A percentile compares a stretch with the other conserved stretches of the same genome.
Conservation (phyloP, 768 basidiomycete genomes). For the Suillus lakei region DNA sequence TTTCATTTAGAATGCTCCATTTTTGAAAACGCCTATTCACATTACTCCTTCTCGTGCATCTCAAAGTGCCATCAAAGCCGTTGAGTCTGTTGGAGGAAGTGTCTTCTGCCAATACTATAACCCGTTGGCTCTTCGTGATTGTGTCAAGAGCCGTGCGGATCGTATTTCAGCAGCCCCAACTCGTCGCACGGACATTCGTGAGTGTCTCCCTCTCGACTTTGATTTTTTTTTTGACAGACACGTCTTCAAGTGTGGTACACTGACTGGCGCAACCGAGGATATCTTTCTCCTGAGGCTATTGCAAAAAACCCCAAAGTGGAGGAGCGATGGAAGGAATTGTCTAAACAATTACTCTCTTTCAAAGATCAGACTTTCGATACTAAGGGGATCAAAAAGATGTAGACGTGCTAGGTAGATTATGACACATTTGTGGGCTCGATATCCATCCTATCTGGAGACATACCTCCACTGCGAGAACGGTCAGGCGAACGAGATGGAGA, state of each 20-base stretch:
- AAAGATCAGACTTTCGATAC: constrained; percentile 36
- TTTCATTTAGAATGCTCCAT: constrained; percentile 59
- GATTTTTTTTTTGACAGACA: background rate
- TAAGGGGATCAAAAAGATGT: constrained; percentile 28
- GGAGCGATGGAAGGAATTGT: constrained; percentile 70
- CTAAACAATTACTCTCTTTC: constrained; percentile 65
- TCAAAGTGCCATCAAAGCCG: constrained; percentile 80
- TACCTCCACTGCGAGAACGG: constrained; percentile 62
- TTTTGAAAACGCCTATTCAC: constrained; percentile 73
- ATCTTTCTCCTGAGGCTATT: constrained; percentile 65
- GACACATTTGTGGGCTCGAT: constrained; percentile 28
- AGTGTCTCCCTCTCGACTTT: constrained; percentile 32
- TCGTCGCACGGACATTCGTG: constrained; percentile 84
- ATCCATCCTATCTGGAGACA: constrained; percentile 63
- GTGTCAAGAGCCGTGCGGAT: constrained; percentile 72
- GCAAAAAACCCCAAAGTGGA: constrained; percentile 65
- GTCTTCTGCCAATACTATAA: constrained; percentile 95
- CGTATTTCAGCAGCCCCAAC: constrained; percentile 79
- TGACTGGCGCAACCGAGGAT: constrained; percentile 73
- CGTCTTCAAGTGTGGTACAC: constrained; percentile 74
- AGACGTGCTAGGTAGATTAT: constrained; percentile 19
- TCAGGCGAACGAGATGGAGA: constrained; percentile 48
- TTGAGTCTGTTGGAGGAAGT: constrained; percentile 81
- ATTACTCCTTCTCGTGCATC: constrained; percentile 87
- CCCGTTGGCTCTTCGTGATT: constrained; percentile 78